phyloP scores from a whole-genome alignment of 768 basidiomycete genomes.

The Boletus rubropictus region DNA sequence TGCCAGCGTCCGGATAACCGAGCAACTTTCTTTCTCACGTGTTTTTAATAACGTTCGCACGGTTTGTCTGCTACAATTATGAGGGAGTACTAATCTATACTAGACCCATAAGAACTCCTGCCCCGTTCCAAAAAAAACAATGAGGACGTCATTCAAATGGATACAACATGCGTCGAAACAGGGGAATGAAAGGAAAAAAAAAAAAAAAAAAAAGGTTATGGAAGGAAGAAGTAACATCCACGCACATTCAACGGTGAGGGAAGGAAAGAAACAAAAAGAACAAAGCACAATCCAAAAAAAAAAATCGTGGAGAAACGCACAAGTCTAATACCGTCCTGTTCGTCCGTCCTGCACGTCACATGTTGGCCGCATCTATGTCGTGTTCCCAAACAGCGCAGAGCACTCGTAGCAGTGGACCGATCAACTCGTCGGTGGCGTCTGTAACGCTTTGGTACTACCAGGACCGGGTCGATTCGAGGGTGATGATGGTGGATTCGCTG shows the following conservation, averaged over 20 bases:
- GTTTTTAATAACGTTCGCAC: conserved; percentile 5
- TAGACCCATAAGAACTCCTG: conserved; percentile 18
- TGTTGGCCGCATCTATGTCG: conserved; percentile 18
- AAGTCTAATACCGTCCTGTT: conserved; percentile 23
- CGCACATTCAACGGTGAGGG: neutral
- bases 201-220: neutral
- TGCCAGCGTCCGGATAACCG: conserved; percentile 1
- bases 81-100: conserved; percentile 26
- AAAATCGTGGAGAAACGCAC: conserved; percentile 5
- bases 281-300: neutral
- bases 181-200: neutral
- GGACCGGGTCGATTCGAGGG: conserved; percentile 23
- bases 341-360: conserved; percentile 13
- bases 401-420: neutral
- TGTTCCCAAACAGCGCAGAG: conserved; percentile 8
- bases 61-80: conserved; percentile 22
- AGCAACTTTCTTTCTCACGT: conserved; percentile 10
- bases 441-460: conserved; percentile 14
- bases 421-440: conserved; percentile 19
- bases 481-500: conserved; percentile 16
- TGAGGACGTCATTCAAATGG: conserved; percentile 10
- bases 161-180: conserved; percentile 11
- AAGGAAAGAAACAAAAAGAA: neutral
- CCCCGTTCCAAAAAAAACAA: conserved; percentile 20
- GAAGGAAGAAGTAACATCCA: conserved; percentile 7